Evolutionary conservation across 164 flowering plant species (phyloP).

Genomic region (Tetracentron sinense): DNA sequence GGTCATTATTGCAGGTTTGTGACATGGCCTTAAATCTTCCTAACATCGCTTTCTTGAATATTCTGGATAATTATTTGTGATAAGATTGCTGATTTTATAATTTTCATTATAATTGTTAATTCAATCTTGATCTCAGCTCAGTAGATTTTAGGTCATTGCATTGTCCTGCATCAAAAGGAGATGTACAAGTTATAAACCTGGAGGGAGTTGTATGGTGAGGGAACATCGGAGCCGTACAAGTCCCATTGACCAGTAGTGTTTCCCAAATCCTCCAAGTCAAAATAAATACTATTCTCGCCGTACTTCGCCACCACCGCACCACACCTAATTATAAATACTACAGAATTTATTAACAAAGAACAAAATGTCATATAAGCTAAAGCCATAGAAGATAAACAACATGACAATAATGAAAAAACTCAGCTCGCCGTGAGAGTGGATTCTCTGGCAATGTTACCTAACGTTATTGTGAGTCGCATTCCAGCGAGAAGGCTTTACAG

Average conservation of each 20-base stretch:
- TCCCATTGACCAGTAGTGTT: conserved; percentile 98
- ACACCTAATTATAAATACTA: conserved; percentile 24
- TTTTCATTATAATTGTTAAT: no score
- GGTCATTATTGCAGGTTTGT: no score
- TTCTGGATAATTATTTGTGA: no score
- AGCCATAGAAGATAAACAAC: no score
- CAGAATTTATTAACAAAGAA: not conserved
- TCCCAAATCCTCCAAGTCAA: conserved; percentile 88
- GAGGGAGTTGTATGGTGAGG: conserved; percentile 90
- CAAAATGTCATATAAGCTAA: no score
- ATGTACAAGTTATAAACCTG: conserved; percentile 55
- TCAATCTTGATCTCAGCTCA: no score
- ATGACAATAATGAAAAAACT: no score
- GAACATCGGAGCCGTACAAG: conserved; percentile 84
- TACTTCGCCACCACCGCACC: conserved; percentile 82
- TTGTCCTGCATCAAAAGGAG: no score
- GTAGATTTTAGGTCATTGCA: no score
- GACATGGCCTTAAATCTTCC: no score
- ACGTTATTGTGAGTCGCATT: conserved; percentile 30
- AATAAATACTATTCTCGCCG: conserved; percentile 93
- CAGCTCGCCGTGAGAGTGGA: not conserved
- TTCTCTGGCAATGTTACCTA: conserved; percentile 25
- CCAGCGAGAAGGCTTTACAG: conserved; percentile 50
- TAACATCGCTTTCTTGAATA: no score
- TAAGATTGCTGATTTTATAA: no score